phyloP scores from a whole-genome alignment of 148 eudicot species.

The Chenopodium berlandieri region DNA sequence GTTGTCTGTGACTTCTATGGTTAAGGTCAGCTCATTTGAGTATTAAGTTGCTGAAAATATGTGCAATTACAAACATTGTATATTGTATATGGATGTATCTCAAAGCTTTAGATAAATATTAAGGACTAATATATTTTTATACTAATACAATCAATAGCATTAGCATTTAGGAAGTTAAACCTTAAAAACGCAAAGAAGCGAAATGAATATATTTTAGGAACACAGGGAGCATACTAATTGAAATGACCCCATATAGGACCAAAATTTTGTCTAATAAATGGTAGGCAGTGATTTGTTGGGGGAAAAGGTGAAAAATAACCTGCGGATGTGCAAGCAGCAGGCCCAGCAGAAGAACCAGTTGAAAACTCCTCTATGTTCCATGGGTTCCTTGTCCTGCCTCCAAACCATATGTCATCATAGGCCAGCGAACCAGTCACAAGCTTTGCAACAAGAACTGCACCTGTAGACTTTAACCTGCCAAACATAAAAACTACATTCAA shows the following conservation, averaged over 20 bases:
- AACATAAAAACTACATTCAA: not conserved
- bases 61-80: too few species aligned
- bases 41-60: not conserved
- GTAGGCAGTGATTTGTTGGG: not conserved
- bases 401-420: slow-evolving; percentile 93
- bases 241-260: not conserved
- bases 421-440: slow-evolving; percentile 82
- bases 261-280: not conserved
- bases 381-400: slow-evolving; percentile 92
- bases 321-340: slow-evolving; percentile 90
- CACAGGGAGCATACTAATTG: not conserved
- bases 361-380: slow-evolving; percentile 90
- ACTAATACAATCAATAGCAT: not conserved
- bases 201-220: not conserved
- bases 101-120: not conserved
- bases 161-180: not conserved
- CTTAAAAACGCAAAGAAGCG: not conserved
- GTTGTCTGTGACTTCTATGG: not conserved
- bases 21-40: too few species aligned
- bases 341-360: slow-evolving; percentile 94
- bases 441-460: slow-evolving; percentile 89
- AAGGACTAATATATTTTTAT: not conserved
- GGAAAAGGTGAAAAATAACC: slow-evolving; percentile 36
- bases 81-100: not conserved
- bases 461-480: slow-evolving; percentile 71